Percentiles rank a stretch among this genome's conserved stretches.
Evolutionary conservation across 129 eudicot species (phyloP).

Genomic region (Saposhnikovia divaricata): DNA sequence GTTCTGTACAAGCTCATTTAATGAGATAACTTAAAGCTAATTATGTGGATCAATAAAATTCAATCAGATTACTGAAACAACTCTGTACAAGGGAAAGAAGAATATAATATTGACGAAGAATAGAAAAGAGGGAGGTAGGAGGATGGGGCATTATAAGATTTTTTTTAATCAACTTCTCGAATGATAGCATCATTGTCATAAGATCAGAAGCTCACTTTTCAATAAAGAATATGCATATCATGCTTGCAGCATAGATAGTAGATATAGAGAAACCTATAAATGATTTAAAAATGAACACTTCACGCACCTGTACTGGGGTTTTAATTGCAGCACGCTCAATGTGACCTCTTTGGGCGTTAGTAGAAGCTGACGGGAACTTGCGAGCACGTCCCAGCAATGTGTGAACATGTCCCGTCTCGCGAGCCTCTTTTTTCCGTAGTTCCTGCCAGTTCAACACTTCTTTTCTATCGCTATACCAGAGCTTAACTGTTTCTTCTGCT

Average conservation of each 20-base stretch:
- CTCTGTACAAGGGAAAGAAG: not conserved
- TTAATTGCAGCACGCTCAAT: slow-evolving; percentile 98
- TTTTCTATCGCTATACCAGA: slow-evolving; percentile 80
- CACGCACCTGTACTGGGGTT: slow-evolving; percentile 80
- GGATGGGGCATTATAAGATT: not conserved
- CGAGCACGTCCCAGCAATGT: slow-evolving; percentile 92
- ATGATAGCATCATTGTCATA: not conserved
- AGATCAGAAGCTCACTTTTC: not conserved
- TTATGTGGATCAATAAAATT: not conserved
- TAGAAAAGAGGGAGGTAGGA: not conserved
- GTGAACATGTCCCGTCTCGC: slow-evolving; percentile 37
- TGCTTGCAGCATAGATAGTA: not conserved
- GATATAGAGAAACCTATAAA: not conserved
- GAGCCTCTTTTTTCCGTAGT: slow-evolving; percentile 66
- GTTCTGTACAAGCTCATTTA: not conserved
- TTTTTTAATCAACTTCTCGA: not conserved
- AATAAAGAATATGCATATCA: not conserved
- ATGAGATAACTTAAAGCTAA: not conserved
- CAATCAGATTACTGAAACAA: not conserved
- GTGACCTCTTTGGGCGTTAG: slow-evolving; percentile 46
- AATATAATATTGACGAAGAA: not conserved
- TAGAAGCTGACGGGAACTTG: slow-evolving; percentile 54
- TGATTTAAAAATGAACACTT: not conserved
- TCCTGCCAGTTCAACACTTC: slow-evolving; percentile 89
- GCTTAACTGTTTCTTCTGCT: slow-evolving; percentile 86